Evolutionary conservation across 495 filamentous ascomycete species (phyloP).

Genomic region (Filosporella fistucella): DNA sequence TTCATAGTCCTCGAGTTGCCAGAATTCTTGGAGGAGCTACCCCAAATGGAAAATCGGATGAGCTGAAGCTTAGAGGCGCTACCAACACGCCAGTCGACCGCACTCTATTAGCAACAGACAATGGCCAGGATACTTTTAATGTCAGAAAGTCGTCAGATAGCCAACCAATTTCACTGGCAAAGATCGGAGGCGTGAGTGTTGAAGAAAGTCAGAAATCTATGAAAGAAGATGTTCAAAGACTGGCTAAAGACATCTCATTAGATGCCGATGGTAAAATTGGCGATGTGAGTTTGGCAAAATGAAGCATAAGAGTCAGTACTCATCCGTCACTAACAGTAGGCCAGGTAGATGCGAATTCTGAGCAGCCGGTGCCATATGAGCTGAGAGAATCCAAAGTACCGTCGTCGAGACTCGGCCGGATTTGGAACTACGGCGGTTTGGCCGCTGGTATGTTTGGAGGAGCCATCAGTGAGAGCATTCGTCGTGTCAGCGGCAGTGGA

Average conservation of each 20-base stretch:
- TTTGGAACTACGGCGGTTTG: constrained; percentile 93
- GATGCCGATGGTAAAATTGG: background rate
- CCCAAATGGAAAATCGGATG: constrained; percentile 14
- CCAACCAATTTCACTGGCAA: too few relatives aligned
- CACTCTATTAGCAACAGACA: constrained; percentile 22
- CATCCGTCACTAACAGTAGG: constrained; percentile 15
- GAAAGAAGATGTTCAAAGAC: background rate
- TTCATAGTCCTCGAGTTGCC: constrained; percentile 56
- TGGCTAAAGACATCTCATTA: background rate
- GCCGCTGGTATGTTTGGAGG: constrained; percentile 95
- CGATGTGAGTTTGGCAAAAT: too few relatives aligned
- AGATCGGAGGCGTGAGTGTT: too few relatives aligned
- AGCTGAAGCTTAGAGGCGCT: constrained; percentile 9
- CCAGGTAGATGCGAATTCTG: constrained; percentile 1
- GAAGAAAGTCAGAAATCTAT: background rate
- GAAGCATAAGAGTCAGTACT: constrained; percentile 4
- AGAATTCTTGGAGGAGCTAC: constrained; percentile 39
- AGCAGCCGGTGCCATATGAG: constrained; percentile 55
- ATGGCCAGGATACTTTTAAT: constrained; percentile 39
- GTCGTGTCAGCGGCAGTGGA: constrained; percentile 55
- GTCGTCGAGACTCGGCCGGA: constrained; percentile 74
- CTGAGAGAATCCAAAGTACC: constrained; percentile 89
- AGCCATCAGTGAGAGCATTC: constrained; percentile 78
- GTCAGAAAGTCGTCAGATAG: constrained; percentile 27
- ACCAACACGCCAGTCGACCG: constrained; percentile 28